Base-by-base conservation (phyloP, 192 early-diverging fungal genomes). In the Lunasporangiospora selenospora region DNA sequence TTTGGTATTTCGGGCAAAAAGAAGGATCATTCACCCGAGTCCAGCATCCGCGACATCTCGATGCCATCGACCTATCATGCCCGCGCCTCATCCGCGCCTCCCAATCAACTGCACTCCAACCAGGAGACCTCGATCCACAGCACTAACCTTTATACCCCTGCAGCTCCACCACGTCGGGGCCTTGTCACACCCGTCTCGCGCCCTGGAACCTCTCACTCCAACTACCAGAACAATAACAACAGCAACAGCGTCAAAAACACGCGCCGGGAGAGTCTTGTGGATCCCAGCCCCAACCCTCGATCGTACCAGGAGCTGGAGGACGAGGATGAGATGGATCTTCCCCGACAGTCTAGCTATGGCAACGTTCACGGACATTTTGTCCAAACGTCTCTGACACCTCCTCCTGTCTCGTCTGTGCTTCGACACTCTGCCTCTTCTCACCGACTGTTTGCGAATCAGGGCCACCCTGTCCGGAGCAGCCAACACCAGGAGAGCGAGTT, bases 251-350 rank as follows among this genome's bases (percentile, higher is more conserved):
- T n/a, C 15, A 41, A 24, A 10, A 21, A n/a, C 9, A 54, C 21
- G 23, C 45, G 47, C 4, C 67, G 67, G 8, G 67, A 71, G 40
- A 71, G 67, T 24, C 47, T 71, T 32, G 53, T 71, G 5, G 67
- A 71, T 36, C 67, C 67, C 24, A 26, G 45, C 45, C 29, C 24
- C 45, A 26, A 26, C 45, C 23, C 19, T 47, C 45, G 45, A 47
- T 47, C 24, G 13, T 55, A 52, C 33, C 30, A 40, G 40, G 47
- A 49, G 21, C 33, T 30, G 9, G 53, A 51, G 12, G 50, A 41
- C n/a, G 46, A 52, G 39, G 48, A 30, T 4, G 55, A 52, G 29
- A 9, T 34, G 8, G 27, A 30, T 16, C 23, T 21, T 34, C n/a
- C n/a, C 26, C 31, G 15, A 15, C 37, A 42, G 23, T 45, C 55